Base-by-base conservation (phyloP, 2,329 filamentous ascomycete genomes). In the Raffaelea arxii region DNA sequence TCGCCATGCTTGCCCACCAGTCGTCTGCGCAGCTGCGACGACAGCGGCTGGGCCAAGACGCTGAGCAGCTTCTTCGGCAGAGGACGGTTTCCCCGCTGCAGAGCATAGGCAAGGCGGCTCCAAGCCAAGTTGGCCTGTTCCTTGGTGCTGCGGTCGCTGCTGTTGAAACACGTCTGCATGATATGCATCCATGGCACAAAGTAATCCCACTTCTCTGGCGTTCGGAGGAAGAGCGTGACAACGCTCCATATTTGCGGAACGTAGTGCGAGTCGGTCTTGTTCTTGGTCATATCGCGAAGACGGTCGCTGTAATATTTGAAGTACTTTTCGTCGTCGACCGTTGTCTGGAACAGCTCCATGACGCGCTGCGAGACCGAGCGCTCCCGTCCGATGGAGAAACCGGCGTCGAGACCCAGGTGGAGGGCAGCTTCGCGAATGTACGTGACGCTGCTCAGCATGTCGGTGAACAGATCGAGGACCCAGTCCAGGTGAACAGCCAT, bases 231-330 rank as follows among this genome's bases (percentile, higher is more conserved):
- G 2, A 95, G 72, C 6, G 91, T 78, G 3, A 94, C 70, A 30
- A 88, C 77, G 49, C 85, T 84, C 91, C 91, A 97, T 21, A 97
- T 86, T 53, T 89, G 85, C 6, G 92, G 90, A 1, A 94, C 89
- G 35, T 78, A 71, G 0, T 72, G 62, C 10, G 77, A 78, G 21
- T 78, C 74, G 12, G 80, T 75, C 52, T 72, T 80, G 42, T 75
- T 71, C 52, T 80, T 75, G 23, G 83, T 71, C 80, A 92, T 86
- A 11, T 72, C 69, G 47, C 75, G 75, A 45, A 97, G 69, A 25
- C 78, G 76, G 19, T 76, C 70, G 36, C 78, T 76, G 54, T 91
- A 81, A 55, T 81, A 82, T 10, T 83, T 76, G 32, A 82, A 79
- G 55, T 89, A 86, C 18, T 70, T 80, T 46, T 72, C 71, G 41